Evolutionary conservation across 257 asterid species (phyloP), one percentile per base, ranked within the genome.

Genomic region (Solanum tacnaense): DNA sequence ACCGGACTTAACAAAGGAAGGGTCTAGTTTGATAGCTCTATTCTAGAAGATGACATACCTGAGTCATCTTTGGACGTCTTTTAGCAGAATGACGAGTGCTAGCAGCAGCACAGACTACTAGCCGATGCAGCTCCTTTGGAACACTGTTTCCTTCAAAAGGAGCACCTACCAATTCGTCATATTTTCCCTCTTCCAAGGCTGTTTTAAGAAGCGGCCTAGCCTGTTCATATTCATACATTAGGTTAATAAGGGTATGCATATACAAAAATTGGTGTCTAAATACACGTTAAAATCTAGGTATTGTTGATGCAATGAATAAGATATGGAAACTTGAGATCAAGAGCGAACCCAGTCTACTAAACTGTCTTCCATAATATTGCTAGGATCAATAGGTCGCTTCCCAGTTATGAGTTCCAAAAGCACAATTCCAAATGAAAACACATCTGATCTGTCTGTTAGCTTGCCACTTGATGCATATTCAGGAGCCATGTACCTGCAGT

Each of bases 381-480:
- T 92, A 44, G 92, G 92, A 91, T 96, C 99, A 7, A 95, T 93
- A 9, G 99, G 99, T 73, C 92, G 90, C 12, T 93, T 93, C 5
- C 99, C 99, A 0, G 99, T 96, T 86, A 96, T 90, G 39, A 96
- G 93, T 88, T 96, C 99, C 79, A 96, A 92, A 34, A 96, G 96
- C 99, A 96, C 95, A 39, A 96, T 98, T 9, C 99, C 99, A 58
- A 92, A 96, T 84, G 99, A 96, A 91, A 95, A 95, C 39, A 95
- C 98, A 81, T 96, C 99, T 0, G 99, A 96, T 85, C 96, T 96
- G 39, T 96, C 98, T 0, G 96, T 89, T 73, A 95, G 90, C 92
- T 94, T 96, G 21, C 99, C 98, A 73, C 97, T 96, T 27, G 98
- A 94, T 89, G 98, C 99, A 86, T 96, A 96, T 86, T 96, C 98